Evolutionary conservation across 1,139 yeast species (phyloP).

Genomic region (Blastobotrys ciferrii): DNA sequence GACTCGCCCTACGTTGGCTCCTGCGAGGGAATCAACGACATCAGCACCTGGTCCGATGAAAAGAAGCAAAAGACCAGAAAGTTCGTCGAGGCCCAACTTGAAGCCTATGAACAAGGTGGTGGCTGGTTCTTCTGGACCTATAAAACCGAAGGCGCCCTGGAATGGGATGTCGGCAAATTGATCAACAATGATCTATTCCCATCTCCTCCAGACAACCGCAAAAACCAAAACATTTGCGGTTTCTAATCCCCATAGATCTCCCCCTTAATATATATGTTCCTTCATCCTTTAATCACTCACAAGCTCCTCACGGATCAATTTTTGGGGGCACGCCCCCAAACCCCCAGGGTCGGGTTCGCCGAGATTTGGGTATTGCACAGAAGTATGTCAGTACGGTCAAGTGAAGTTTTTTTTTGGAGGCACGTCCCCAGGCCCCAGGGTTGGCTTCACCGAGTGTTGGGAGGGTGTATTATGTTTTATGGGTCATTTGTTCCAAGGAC

Average conservation of each 20-base stretch:
- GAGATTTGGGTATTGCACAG: too few species aligned
- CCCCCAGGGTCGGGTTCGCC: too few species aligned
- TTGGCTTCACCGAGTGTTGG: too few species aligned
- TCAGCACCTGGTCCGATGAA: conserved; percentile 57
- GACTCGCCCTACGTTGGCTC: conserved; percentile 51
- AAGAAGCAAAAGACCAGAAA: conserved; percentile 58
- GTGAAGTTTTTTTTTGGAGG: too few species aligned
- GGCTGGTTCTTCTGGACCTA: conserved; percentile 92
- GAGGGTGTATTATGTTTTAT: too few species aligned
- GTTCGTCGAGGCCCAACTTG: conserved; percentile 85
- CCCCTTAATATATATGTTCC: conserved; percentile 1
- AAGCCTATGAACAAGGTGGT: conserved; percentile 65
- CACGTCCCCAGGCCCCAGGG: too few species aligned
- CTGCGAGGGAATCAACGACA: conserved; percentile 58
- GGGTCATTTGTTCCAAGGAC: too few species aligned
- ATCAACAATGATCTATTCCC: conserved; percentile 67
- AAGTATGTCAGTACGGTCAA: too few species aligned
- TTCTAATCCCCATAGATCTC: conserved; percentile 24
- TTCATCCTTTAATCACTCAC: too few species aligned
- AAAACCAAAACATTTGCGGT: conserved; percentile 68
- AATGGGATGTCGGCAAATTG: conserved; percentile 78
- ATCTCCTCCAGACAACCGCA: conserved; percentile 64
- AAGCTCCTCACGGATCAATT: too few species aligned
- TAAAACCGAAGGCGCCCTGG: conserved; percentile 80
- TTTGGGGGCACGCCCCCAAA: too few species aligned